Base-by-base conservation (phyloP, 2,329 filamentous ascomycete genomes). In the Penicillium hesseltinei region DNA sequence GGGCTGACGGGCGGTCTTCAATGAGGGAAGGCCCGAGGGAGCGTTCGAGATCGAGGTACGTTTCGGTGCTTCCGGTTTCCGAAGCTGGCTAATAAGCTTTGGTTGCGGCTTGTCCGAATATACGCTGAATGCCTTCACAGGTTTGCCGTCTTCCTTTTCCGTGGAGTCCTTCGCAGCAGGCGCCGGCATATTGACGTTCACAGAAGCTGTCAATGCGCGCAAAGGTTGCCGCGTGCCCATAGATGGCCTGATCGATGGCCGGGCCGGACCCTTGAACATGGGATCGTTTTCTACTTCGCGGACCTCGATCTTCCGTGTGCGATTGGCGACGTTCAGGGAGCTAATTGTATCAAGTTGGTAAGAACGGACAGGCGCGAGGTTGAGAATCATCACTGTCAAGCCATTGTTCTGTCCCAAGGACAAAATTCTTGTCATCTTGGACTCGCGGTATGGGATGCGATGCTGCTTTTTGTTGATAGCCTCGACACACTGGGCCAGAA, bases 251-350 rank as follows among this genome's bases (percentile, higher is more conserved):
- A 62, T 68, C 13, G 69, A 76, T n/a, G 82, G 79, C 55, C 85
- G 82, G 29, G 88, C 85, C 54, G 85, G 83, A 53, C 89, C 87
- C 71, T 90, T 91, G 78, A 91, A 95, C 40, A 96, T 88, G 4
- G 95, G 88, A 70, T 97, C 92, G 69, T 97, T 97, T 74, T 97
- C 93, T 57, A 96, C 90, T 73, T 97, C 94, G 50, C 91, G 88
- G 11, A 96, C 89, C 73, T 97, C 93, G 65, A 97, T 97, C 69
- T 95, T 91, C 80, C 97, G 97, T 25, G 93, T 95, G 11, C 93
- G 85, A 51, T 94, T 97, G 69, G 92, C 94, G 69, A 97, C 94
- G 70, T 96, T 97, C 52, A 97, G 79, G 61, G 92, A 96, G 75
- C 91, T 96, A 6, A 97, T 81, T 0, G 93, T 97, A 72, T 97